These are phyloP conservation scores for Ustanciosporium gigantosporum DNA, from an alignment of 1,284 basidiomycete species.

Conservation along the genomic window DNA sequence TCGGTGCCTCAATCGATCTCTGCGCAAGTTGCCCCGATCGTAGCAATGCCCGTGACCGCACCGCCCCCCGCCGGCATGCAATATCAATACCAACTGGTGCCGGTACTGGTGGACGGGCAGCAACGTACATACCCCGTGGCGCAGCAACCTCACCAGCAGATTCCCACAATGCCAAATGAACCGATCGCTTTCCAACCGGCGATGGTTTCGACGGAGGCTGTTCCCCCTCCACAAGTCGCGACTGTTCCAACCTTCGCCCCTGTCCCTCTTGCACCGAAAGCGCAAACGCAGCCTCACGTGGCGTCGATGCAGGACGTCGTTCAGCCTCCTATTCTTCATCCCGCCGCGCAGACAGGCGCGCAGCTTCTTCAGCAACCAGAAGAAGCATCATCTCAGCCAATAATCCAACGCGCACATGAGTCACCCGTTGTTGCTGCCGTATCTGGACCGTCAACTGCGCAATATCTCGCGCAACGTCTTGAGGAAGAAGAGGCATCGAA, in stretches of 20 bases:
- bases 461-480: slow-evolving; percentile 19
- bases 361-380: no score
- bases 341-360: no score
- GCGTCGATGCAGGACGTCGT: not conserved
- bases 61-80: slow-evolving; percentile 14
- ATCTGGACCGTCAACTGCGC: slow-evolving; percentile 19
- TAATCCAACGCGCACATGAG: not conserved
- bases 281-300: not conserved
- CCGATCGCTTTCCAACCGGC: no score
- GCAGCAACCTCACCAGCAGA: not conserved
- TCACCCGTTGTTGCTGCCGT: slow-evolving; percentile 1
- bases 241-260: not conserved
- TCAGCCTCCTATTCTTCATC: no score
- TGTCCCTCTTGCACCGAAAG: not conserved
- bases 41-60: no score
- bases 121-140: not conserved
- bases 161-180: not conserved
- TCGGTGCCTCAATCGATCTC: no score
- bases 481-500: slow-evolving; percentile 14
- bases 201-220: not conserved
- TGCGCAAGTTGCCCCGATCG: no score
- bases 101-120: not conserved
- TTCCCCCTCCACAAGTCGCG: not conserved
- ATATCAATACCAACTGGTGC: slow-evolving; percentile 8
- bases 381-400: no score